Evolutionary conservation across 2,329 filamentous ascomycete species (phyloP), one percentile per base, ranked within the genome.

Genomic region (Colletotrichum chlorophyti): DNA sequence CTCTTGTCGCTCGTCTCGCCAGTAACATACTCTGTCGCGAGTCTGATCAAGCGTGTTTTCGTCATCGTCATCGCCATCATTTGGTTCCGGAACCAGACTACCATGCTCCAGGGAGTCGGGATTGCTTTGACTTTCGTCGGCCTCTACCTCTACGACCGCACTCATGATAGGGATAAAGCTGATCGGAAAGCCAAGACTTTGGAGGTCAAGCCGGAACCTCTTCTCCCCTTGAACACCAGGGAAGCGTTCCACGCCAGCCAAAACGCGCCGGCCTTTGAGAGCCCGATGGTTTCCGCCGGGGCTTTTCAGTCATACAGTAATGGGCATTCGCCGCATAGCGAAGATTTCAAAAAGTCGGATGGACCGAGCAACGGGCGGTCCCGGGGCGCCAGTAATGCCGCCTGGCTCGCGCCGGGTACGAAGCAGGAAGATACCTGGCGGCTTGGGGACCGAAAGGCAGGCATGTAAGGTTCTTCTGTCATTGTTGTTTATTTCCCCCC

Each of bases 11-110:
- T 97, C 79, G 90, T 98, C 11, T 96, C 93, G 0, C 95, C 95
- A 0, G 95, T 99, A 32, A 98, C 95, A 0, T 99, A 99, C 77
- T 97, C 92, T 0, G 94, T 99, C 32, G 95, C 95, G 31, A 96
- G 91, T 54, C 80, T 99, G 61, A 95, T 99, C 75, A 99, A 99
- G 78, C 90, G 95, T 45, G 95, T 99, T 11, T 97, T 97, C 69
- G 94, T 99, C 68, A 97, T 99, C 66, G 85, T 95, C 58, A 90
- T 97, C 66, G 93, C 95, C 6, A 94, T 99, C 62, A 78, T 98
- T 65, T 99, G 95, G 95, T 99, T 98, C 76, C 90, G 92, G 63
- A 97, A 88, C 72, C 86, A 90, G 2, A 97, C 95, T 27, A 97
- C 91, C 5, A 82, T 81, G 14, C 74, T 96, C 14, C 95, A 99